Evolutionary conservation across 805 yeast species (phyloP), one percentile per base, ranked within the genome.

Genomic region (Ogataea methylovora): DNA sequence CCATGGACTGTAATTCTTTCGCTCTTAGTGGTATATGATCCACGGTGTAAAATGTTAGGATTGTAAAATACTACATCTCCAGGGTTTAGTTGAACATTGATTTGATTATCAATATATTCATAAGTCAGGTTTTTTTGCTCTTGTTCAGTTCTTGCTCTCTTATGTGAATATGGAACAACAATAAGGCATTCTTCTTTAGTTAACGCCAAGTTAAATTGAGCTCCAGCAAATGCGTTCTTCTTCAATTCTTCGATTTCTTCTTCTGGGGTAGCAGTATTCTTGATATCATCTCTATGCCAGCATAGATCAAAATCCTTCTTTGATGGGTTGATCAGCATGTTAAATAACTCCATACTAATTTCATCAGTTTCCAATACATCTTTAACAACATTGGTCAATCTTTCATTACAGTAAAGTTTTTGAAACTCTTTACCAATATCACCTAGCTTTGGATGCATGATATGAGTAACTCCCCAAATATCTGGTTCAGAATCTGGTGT

Each of bases 251-350:
- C 52, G 5, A 60, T 58, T 45, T 70, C 76, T 44, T 69, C 67
- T 34, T 64, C 69, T 6, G 56, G 59, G 5, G 65, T 50, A 14
- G 54, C 72, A 20, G 66, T 71, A 10, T 73, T 72, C 36, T 60
- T 60, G 34, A 71, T 67, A 41, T 63, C 62, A 47, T 71, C 76
- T 26, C 76, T 54, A 46, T 71, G 76, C 76, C 76, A 70, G 39
- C 64, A 69, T 41, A 70, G 56, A n/a, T 61, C 74, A 48, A 70
- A 70, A 47, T 69, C 72, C 9, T 71, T 65, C 17, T 29, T 18
- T 35, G 65, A 54, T 3, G 76, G 76, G 40, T 69, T 69, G 42
- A 70, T 67, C 38, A 70, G 60, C 75, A 70, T 67, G 46, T 70
- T 69, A 48, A 70, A 58, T 32, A 70, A 56, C 41, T 69, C 76